Conservation (phyloP, 2,329 filamentous ascomycete species). For the Boeremia lycopersici region DNA sequence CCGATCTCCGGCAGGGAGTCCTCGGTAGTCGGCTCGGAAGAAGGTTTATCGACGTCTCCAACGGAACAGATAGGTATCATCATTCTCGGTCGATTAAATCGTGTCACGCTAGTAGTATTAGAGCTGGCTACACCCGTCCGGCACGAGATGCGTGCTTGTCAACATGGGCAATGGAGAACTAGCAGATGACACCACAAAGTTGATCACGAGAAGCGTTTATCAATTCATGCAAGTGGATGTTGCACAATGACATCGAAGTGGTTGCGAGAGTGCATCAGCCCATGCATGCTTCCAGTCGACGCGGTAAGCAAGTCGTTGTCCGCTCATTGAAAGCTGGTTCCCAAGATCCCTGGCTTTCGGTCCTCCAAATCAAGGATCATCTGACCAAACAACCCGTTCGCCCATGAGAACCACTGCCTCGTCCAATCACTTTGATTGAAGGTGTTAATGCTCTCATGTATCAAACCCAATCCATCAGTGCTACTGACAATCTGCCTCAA, state of each 20-base stretch:
- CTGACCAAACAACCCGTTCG: conserved; percentile 58
- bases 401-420: conserved; percentile 60
- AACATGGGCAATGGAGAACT: conserved; percentile 5
- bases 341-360: conserved; percentile 52
- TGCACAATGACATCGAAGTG: neutral
- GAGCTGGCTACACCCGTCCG: conserved; percentile 6
- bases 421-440: conserved; percentile 55
- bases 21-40: conserved; percentile 7
- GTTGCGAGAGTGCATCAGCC: conserved; percentile 2
- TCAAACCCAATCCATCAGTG: conserved; percentile 56
- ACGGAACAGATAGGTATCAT: neutral
- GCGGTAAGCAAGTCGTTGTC: conserved; percentile 4
- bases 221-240: neutral
- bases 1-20: conserved; percentile 15
- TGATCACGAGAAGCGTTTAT: conserved; percentile 2
- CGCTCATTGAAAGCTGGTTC: conserved; percentile 51
- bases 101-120: neutral
- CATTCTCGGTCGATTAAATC: neutral
- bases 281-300: neutral
- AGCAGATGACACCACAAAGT: conserved; percentile 5
- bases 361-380: conserved; percentile 55
- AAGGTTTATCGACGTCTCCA: conserved; percentile 7
- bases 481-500: conserved; percentile 54
- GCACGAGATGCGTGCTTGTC: neutral
- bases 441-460: conserved; percentile 60